phyloP scores from a whole-genome alignment of 306 rosid species.

The Elaeagnus macrophylla region DNA sequence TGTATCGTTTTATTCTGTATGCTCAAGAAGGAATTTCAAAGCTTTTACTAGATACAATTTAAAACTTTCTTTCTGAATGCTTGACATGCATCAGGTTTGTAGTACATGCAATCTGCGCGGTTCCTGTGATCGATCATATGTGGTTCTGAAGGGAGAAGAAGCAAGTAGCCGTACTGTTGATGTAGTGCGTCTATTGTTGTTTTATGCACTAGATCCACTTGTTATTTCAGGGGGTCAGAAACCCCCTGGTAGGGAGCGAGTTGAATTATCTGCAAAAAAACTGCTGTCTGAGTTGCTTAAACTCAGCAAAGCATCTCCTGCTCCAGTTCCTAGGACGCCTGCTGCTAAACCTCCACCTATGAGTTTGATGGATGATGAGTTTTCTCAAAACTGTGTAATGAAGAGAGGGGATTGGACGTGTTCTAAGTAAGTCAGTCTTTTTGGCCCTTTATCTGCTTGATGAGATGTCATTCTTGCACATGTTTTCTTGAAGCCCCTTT shows the following conservation, averaged over 20 bases:
- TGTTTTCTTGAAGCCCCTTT: too few species aligned
- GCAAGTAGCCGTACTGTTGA: slow-evolving; percentile 82
- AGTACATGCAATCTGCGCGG: slow-evolving; percentile 70
- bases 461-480: neutral
- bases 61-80: neutral
- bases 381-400: slow-evolving; percentile 43
- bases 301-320: slow-evolving; percentile 51
- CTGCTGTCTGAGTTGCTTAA: slow-evolving; percentile 60
- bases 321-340: slow-evolving; percentile 34
- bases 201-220: slow-evolving; percentile 68
- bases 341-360: slow-evolving; percentile 21
- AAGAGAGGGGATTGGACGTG: slow-evolving; percentile 87
- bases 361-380: slow-evolving; percentile 16
- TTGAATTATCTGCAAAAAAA: slow-evolving; percentile 68
- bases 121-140: slow-evolving; percentile 94
- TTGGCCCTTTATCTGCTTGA: slow-evolving; percentile 9
- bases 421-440: slow-evolving; percentile 52
- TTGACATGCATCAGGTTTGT: slow-evolving; percentile 50
- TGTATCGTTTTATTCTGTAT: neutral
- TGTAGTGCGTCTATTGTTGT: slow-evolving; percentile 64
- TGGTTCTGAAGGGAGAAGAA: slow-evolving; percentile 48
- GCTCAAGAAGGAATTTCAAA: slow-evolving; percentile 7
- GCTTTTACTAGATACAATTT: neutral
- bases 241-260: slow-evolving; percentile 54
- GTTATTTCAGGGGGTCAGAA: slow-evolving; percentile 59